phyloP scores from a whole-genome alignment of 2,329 filamentous ascomycete species.

The Aspergillus viridinutans region DNA sequence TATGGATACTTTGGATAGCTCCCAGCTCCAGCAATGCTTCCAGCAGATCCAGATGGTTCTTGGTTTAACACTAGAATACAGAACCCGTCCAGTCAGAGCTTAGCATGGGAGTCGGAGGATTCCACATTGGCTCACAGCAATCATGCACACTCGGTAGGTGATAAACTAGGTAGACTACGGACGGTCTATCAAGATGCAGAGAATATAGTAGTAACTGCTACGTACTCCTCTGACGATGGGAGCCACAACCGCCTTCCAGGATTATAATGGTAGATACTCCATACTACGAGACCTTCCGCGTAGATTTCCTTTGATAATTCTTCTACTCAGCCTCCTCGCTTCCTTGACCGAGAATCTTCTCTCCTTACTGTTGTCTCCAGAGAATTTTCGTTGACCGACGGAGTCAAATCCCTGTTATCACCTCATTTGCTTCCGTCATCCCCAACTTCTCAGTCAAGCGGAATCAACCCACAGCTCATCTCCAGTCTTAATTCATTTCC shows the following conservation, averaged over 20 bases:
- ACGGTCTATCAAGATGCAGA: background rate
- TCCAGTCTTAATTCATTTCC: background rate
- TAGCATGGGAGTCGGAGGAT: background rate
- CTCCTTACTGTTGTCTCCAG: background rate
- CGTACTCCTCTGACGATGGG: background rate
- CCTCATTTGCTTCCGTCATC: background rate
- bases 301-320: background rate
- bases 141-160: background rate
- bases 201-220: background rate
- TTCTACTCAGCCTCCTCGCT: background rate
- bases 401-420: background rate
- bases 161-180: background rate
- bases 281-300: background rate
- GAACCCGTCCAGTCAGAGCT: background rate
- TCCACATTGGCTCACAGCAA: background rate
- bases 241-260: too few species aligned
- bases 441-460: background rate
- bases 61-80: background rate
- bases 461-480: background rate
- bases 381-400: background rate
- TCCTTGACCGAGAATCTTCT: background rate
- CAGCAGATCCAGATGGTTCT: background rate
- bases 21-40: background rate
- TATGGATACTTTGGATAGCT: background rate
- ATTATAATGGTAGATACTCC: background rate